Percentiles rank a stretch among this genome's conserved stretches.
Evolutionary conservation across 2,329 filamentous ascomycete genomes (phyloP).

Genomic region (Biscogniauxia marginata): DNA sequence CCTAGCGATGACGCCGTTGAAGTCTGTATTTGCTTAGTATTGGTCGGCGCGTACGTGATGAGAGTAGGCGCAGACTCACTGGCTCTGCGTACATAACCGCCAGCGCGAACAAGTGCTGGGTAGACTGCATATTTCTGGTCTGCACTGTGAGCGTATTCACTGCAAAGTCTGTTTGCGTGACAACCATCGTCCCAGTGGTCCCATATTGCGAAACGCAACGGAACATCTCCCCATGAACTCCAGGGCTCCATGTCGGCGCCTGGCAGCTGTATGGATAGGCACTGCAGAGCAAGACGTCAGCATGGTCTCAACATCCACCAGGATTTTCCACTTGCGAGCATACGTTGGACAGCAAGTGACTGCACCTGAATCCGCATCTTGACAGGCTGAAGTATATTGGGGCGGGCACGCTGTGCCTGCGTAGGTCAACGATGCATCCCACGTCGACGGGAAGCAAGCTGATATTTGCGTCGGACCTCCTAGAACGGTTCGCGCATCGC

Average conservation of each 20-base stretch:
- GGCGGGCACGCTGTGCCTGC: conserved; percentile 20
- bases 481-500: conserved; percentile 21
- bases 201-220: conserved; percentile 16
- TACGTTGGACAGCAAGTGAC: conserved; percentile 27
- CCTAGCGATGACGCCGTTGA: conserved; percentile 1
- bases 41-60: background rate
- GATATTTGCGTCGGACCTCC: conserved; percentile 26
- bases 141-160: background rate
- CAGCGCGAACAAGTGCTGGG: conserved; percentile 18
- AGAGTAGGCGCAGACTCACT: conserved; percentile 5
- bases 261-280: conserved; percentile 14
- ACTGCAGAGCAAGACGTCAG: background rate
- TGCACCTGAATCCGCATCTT: conserved; percentile 2
- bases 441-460: conserved; percentile 21
- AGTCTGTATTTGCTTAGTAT: conserved; percentile 5
- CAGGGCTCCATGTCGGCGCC: background rate
- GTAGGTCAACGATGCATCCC: conserved; percentile 17
- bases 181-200: background rate
- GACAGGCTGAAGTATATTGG: conserved; percentile 24
- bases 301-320: background rate
- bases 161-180: conserved; percentile 15
- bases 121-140: background rate
- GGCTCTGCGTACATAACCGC: conserved; percentile 21
- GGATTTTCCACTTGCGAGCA: background rate
- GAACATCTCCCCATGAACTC: conserved; percentile 12